Evolutionary conservation across 148 eudicot genomes (phyloP), one percentile per base, ranked within the genome.

Genomic region (Chenopodium suecicum): DNA sequence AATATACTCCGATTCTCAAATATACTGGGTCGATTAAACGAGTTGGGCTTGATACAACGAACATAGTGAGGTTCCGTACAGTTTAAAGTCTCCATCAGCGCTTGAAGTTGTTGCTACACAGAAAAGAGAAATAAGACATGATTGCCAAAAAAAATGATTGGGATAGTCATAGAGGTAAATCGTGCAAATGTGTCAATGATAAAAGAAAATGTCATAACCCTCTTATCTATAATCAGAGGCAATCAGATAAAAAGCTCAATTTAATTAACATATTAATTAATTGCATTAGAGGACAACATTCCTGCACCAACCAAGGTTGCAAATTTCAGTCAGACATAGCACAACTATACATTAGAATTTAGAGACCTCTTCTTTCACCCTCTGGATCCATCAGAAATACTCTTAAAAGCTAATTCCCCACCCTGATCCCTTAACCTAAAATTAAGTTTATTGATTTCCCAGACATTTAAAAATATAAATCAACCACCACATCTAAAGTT

Each of bases 31-130:
- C 86, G 89, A 80, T 94, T 94, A 65, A 91, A 72, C 41, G 98
- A 90, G 88, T 96, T 96, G 69, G 99, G 99, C 92, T 96, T 96
- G 89, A 96, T 93, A 85, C 99, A 96, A 64, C 99, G 93, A 68
- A 96, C 74, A 79, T 96, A 96, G 80, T 96, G 99, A 84, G 99
- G 99, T 88, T 94, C 98, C 23, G 99, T 96, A 76, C 91, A 84
- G 83, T 88, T 94, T 73, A 96, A 94, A 60, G 93, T 94, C 88
- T 92, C 99, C 99, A 96, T 96, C 81, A 96, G 88, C 60, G 99
- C 95, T 90, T 96, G 99, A 80, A 96, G 97, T 96, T 96, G 99
- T 96, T 90, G 98, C 99, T 96, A 88, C 75, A 86, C 27, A 81
- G 63, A 83, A 78, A 58, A 73, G 19, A 78, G 41, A 41, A 41